Evolutionary conservation across 164 flowering plant genomes (phyloP).

Genomic region (Paratinospora sagittata): DNA sequence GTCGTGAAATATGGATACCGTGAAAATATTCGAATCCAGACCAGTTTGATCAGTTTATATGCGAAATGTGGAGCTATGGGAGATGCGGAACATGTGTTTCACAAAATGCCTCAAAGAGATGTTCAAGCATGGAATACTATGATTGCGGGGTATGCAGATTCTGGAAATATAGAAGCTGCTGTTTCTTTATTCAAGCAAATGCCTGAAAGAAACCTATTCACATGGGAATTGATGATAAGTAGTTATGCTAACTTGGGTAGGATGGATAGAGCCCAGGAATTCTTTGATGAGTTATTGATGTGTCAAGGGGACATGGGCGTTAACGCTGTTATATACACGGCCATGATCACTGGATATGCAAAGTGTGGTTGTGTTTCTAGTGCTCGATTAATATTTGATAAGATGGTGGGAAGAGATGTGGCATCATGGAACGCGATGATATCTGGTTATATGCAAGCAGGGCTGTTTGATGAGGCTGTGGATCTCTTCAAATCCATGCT

Average conservation of each 20-base stretch:
- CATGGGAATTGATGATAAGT: slow-evolving; percentile 19
- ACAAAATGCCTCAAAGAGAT: slow-evolving; percentile 16
- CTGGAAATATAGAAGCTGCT: slow-evolving; percentile 17
- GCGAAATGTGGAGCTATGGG: slow-evolving; percentile 4
- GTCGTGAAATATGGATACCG: slow-evolving; percentile 16
- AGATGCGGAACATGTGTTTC: slow-evolving; percentile 10
- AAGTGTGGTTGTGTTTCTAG: slow-evolving; percentile 13
- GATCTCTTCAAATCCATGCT: slow-evolving; percentile 20
- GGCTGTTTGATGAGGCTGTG: slow-evolving; percentile 13
- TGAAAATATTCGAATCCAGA: slow-evolving; percentile 8
- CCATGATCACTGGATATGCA: slow-evolving; percentile 20
- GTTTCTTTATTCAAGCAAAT: slow-evolving; percentile 14
- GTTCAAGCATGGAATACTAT: slow-evolving; percentile 22
- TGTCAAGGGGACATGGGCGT: background rate
- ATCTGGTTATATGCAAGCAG: slow-evolving; percentile 13
- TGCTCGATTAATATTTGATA: slow-evolving; percentile 19
- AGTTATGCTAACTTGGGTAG: slow-evolving; percentile 16
- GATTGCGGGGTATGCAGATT: slow-evolving; percentile 12
- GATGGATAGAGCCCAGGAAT: slow-evolving; percentile 15
- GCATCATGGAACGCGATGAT: slow-evolving; percentile 26
- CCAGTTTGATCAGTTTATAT: slow-evolving; percentile 20
- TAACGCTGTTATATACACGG: slow-evolving; percentile 16
- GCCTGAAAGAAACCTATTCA: slow-evolving; percentile 15
- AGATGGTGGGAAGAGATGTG: slow-evolving; percentile 15
- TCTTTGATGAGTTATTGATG: slow-evolving; percentile 10